phyloP scores from a whole-genome alignment of 345 rosid species.

The Physaria fendleri region DNA sequence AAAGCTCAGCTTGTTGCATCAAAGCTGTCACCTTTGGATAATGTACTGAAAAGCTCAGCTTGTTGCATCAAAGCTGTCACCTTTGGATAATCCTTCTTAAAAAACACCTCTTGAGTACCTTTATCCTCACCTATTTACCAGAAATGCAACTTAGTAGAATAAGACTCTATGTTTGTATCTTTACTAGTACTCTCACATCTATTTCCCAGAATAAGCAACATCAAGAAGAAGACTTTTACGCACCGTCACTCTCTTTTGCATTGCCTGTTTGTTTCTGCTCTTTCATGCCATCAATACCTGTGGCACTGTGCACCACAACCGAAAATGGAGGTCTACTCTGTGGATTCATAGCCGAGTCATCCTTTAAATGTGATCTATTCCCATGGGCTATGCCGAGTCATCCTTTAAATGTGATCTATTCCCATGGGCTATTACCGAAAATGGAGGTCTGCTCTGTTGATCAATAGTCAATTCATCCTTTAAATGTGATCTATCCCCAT shows the following conservation, averaged over 20 bases:
- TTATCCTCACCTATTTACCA: constrained; percentile 40
- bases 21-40: constrained; percentile 73
- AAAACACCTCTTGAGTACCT: constrained; percentile 47
- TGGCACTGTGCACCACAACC: constrained; percentile 47
- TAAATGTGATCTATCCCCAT: constrained; percentile 47
- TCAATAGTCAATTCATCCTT: constrained; percentile 31
- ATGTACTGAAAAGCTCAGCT: constrained; percentile 85
- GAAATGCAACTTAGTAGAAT: neutral
- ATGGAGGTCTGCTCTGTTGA: constrained; percentile 59
- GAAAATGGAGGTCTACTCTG: constrained; percentile 61
- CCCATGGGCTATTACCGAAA: too few species aligned
- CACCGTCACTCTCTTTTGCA: constrained; percentile 49
- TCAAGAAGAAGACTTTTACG: neutral
- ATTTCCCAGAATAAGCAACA: constrained; percentile 13
- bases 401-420: constrained; percentile 35
- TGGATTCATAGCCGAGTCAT: constrained; percentile 36
- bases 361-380: too few species aligned
- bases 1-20: constrained; percentile 91
- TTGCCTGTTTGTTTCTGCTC: constrained; percentile 27
- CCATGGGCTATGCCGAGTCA: too few species aligned
- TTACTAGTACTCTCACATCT: neutral
- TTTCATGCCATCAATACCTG: constrained; percentile 17
- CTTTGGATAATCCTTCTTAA: constrained; percentile 81
- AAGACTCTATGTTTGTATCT: neutral
- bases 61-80: constrained; percentile 76